Conservation (phyloP, 2,329 filamentous ascomycete genomes). For the Fusarium begoniae region DNA sequence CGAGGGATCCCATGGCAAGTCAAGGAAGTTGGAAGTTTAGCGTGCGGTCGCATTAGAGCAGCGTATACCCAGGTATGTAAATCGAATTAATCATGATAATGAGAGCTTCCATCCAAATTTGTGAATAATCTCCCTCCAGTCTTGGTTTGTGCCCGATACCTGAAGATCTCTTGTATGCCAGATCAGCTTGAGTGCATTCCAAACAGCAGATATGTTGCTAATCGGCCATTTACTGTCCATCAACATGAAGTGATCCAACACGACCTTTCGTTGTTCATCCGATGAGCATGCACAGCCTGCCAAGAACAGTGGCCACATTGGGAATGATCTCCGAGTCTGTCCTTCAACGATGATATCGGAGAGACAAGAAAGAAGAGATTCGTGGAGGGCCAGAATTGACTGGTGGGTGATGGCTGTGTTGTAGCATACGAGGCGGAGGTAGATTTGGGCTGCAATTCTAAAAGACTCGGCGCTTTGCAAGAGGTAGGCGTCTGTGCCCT, state of each 20-base stretch:
- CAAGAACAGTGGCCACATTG: slow-evolving; percentile 40
- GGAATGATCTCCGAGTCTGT: slow-evolving; percentile 34
- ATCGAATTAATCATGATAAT: not conserved
- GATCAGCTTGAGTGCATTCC: slow-evolving; percentile 33
- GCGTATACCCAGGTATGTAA: not conserved
- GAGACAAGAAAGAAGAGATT: slow-evolving; percentile 20
- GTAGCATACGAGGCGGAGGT: slow-evolving; percentile 37
- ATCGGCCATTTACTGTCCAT: slow-evolving; percentile 38
- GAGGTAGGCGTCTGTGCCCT: slow-evolving; percentile 26
- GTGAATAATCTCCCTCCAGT: slow-evolving; percentile 38
- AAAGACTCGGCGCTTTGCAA: slow-evolving; percentile 36
- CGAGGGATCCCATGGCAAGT: slow-evolving; percentile 27
- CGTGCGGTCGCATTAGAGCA: slow-evolving; percentile 11
- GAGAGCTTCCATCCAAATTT: slow-evolving; percentile 40
- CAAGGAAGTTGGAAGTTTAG: slow-evolving; percentile 27
- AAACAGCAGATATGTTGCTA: slow-evolving; percentile 39
- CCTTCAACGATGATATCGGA: slow-evolving; percentile 35
- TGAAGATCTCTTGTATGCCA: slow-evolving; percentile 36
- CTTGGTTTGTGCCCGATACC: slow-evolving; percentile 16
- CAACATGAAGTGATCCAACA: slow-evolving; percentile 31
- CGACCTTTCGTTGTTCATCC: slow-evolving; percentile 34
- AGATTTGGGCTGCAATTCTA: slow-evolving; percentile 33
- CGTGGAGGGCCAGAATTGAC: slow-evolving; percentile 22
- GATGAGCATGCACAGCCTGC: slow-evolving; percentile 37
- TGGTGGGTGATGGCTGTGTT: slow-evolving; percentile 28